phyloP scores from a whole-genome alignment of 2,329 filamentous ascomycete species.

The Colletotrichum gloeosporioides region DNA sequence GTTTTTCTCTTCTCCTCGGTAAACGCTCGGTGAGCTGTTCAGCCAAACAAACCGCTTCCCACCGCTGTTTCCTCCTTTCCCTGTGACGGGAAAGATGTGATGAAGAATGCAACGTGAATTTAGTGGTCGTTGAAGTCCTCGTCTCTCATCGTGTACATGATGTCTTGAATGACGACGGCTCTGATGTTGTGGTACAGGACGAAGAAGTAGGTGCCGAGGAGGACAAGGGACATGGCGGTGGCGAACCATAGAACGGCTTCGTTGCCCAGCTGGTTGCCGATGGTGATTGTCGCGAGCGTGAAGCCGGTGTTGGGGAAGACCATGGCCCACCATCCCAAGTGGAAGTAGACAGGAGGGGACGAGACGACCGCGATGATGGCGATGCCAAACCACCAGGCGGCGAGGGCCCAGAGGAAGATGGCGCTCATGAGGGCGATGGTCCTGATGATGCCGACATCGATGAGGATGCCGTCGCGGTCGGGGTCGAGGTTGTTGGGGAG shows the following conservation, averaged over 20 bases:
- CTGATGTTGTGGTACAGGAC: conserved; percentile 50
- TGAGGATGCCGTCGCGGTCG: conserved; percentile 42
- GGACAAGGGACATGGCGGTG: conserved; percentile 54
- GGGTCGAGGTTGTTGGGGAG: conserved; percentile 53
- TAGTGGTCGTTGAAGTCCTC: conserved; percentile 43
- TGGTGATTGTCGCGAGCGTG: conserved; percentile 59
- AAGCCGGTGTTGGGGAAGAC: conserved; percentile 69
- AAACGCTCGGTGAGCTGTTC: background rate
- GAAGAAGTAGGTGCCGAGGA: conserved; percentile 46
- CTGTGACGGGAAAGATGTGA: background rate
- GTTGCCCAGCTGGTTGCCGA: conserved; percentile 54
- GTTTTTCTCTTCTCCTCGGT: background rate
- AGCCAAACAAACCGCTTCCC: background rate
- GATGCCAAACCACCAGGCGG: conserved; percentile 61
- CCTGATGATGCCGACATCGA: conserved; percentile 49
- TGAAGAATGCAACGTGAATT: background rate
- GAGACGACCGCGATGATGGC: conserved; percentile 35
- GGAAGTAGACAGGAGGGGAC: conserved; percentile 55
- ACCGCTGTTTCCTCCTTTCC: background rate
- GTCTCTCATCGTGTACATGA: conserved; percentile 60
- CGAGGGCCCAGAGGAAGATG: conserved; percentile 69
- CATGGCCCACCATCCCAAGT: conserved; percentile 69
- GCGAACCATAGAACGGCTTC: conserved; percentile 51
- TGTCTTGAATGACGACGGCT: conserved; percentile 56
- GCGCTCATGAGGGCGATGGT: conserved; percentile 52